A percentile compares a stretch with the other conserved stretches of the same genome.
phyloP scores from a whole-genome alignment of 768 basidiomycete genomes.

The Pleurotus pulmonarius region DNA sequence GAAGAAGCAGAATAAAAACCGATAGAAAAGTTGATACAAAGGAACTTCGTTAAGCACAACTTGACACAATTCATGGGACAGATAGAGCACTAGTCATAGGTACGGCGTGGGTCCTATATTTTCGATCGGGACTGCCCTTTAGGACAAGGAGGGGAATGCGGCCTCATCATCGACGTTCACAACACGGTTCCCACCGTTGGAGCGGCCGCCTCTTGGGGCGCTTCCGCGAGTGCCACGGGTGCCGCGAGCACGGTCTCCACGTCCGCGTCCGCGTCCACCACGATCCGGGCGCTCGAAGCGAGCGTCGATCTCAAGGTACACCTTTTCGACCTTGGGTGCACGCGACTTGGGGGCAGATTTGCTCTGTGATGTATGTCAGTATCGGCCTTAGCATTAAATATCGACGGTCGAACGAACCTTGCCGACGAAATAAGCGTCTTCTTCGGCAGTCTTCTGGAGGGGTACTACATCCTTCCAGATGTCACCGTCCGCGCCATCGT shows the following conservation, averaged over 20 bases:
- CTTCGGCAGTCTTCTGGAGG: slow-evolving; percentile 66
- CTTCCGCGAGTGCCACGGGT: slow-evolving; percentile 40
- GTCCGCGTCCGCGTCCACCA: slow-evolving; percentile 52
- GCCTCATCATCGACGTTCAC: slow-evolving; percentile 79
- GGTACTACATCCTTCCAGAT: slow-evolving; percentile 71
- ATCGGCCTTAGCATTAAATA: neutral
- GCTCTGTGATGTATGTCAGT: slow-evolving; percentile 36
- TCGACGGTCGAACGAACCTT: slow-evolving; percentile 55
- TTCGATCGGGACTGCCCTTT: slow-evolving; percentile 13
- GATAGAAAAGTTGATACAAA: slow-evolving; percentile 1
- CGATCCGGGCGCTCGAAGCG: slow-evolving; percentile 82
- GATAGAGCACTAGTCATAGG: slow-evolving; percentile 1
- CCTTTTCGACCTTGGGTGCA: slow-evolving; percentile 85
- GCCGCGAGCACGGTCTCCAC: slow-evolving; percentile 37
- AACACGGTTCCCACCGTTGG: slow-evolving; percentile 31
- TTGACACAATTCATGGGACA: neutral
- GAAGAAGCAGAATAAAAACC: neutral
- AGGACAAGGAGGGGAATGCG: slow-evolving; percentile 88
- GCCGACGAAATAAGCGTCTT: slow-evolving; percentile 79
- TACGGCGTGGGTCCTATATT: neutral
- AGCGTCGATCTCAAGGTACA: slow-evolving; percentile 88
- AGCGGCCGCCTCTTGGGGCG: slow-evolving; percentile 34
- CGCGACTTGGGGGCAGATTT: slow-evolving; percentile 64
- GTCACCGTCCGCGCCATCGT: slow-evolving; percentile 70
- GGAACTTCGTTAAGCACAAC: neutral